Base-by-base conservation (phyloP, 1,139 yeast genomes). In the Scheffersomyces parashehatae region DNA sequence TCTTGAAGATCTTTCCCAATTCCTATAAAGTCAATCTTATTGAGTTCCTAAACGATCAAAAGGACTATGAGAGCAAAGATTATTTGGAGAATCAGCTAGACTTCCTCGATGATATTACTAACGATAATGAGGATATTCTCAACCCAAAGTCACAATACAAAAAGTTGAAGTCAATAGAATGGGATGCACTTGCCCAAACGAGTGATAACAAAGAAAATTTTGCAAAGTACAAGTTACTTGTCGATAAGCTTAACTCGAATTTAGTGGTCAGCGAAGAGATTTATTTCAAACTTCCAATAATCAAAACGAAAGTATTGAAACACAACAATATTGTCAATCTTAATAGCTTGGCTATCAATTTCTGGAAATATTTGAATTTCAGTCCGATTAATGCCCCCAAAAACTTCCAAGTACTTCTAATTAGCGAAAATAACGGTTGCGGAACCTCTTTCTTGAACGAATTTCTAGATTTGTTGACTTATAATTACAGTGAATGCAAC, bases 321-420 rank as follows among this genome's bases (percentile, higher is more conserved):
- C 56, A 64, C 12, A 52, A 60, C 10, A 54, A 50, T 13, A 59
- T 66, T 14, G 52, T 74, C 14, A 73, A 73, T 47, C 58, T 74
- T 43, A 69, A 71, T 47, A 60, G 64, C 4, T 49, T 65, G 3
- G 72, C 73, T 4, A 51, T 79, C 5, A 60, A 68, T 13, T 74
- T 79, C 48, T 83, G 88, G 88, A 76, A 73, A 42, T 62, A 74
- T 47, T 59, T 85, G 50, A 77, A 79, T 46, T 72, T 85, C 41
- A 71, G 75, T 41, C 88, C 91, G 0, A 55, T 76, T 6, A 60
- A 62, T 29, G 74, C 74, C 0, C 62, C 64, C 3, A 83, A 84
- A 49, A 68, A 77, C 49, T 78, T 83, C 47, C 80, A 77, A 44
- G 63, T 82, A 4, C 51, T 85, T n/a, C 55, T 83, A 47, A 56